These are phyloP conservation scores for Nidula niveotomentosa DNA, from an alignment of 1,284 basidiomycete species.

Conservation along the genomic window DNA sequence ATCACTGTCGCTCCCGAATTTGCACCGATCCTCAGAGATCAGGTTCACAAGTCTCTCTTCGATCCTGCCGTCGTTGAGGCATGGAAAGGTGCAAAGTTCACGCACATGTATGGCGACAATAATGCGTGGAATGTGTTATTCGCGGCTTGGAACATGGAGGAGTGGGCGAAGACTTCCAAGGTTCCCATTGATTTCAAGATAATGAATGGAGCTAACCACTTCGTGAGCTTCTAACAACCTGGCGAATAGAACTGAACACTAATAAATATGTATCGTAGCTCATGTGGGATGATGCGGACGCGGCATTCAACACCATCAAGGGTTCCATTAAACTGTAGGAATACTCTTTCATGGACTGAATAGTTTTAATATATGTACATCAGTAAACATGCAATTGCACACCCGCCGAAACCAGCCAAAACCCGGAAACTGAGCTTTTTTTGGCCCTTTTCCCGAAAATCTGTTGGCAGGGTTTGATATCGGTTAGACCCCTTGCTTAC, in stretches of 20 bases:
- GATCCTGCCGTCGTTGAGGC: neutral
- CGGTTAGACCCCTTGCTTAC: no score
- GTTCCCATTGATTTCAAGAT: neutral
- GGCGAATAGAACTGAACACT: neutral
- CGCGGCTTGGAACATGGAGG: constrained; percentile 12
- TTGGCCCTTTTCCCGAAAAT: no score
- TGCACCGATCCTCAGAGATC: neutral
- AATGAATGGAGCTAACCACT: neutral
- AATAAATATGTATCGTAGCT: neutral
- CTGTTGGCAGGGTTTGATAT: no score
- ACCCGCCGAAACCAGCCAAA: no score
- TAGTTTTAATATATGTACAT: no score
- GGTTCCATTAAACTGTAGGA: no score
- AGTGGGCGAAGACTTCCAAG: constrained; percentile 4
- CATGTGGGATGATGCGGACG: neutral
- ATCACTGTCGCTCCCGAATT: neutral
- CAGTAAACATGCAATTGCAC: no score
- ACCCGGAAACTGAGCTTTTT: no score
- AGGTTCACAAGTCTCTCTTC: neutral
- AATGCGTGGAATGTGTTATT: constrained; percentile 7
- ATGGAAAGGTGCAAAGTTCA: constrained; percentile 9
- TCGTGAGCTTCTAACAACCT: neutral
- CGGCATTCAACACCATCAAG: no score
- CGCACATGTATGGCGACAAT: constrained; percentile 9
- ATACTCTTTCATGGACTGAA: no score